A percentile compares a stretch with the other conserved stretches of the same genome.
Evolutionary conservation across 805 yeast genomes (phyloP).

Genomic region (Ogataea paraovalis): DNA sequence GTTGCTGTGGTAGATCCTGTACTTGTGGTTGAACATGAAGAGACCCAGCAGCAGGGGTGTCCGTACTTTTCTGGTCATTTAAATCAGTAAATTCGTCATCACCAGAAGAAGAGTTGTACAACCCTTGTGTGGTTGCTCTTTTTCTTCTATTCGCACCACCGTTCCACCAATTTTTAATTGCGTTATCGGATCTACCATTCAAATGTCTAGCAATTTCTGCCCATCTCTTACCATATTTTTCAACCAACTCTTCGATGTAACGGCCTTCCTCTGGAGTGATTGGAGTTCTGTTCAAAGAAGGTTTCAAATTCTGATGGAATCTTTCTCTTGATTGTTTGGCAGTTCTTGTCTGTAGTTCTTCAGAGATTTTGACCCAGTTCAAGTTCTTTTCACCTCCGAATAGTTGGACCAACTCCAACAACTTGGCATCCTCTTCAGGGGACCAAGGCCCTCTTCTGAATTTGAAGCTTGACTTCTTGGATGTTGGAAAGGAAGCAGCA

Average conservation of each 20-base stretch:
- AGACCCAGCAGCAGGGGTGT: too few species aligned
- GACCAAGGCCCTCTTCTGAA: constrained; percentile 84
- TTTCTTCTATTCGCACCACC: constrained; percentile 87
- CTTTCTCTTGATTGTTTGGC: constrained; percentile 92
- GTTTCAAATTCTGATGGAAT: constrained; percentile 87
- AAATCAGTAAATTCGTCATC: constrained; percentile 7
- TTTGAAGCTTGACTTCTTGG: constrained; percentile 8
- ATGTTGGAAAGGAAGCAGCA: not conserved
- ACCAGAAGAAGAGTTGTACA: constrained; percentile 18
- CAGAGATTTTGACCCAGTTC: constrained; percentile 86
- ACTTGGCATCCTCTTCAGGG: constrained; percentile 71
- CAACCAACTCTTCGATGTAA: constrained; percentile 74
- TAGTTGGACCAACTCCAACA: constrained; percentile 62
- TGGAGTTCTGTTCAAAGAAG: constrained; percentile 75
- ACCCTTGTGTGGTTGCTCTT: constrained; percentile 38
- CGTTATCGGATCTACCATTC: constrained; percentile 85
- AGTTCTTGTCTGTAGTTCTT: constrained; percentile 66
- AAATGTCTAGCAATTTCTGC: constrained; percentile 88
- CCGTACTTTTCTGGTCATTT: too few species aligned
- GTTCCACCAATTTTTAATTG: constrained; percentile 95
- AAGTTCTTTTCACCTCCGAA: constrained; percentile 60
- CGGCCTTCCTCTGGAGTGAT: constrained; percentile 82
- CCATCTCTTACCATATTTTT: constrained; percentile 83
- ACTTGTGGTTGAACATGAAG: constrained; percentile 4
- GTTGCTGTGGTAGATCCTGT: constrained; percentile 3